Evolutionary conservation across 2,329 filamentous ascomycete species (phyloP).

Genomic region (Sphaerulina populicola): DNA sequence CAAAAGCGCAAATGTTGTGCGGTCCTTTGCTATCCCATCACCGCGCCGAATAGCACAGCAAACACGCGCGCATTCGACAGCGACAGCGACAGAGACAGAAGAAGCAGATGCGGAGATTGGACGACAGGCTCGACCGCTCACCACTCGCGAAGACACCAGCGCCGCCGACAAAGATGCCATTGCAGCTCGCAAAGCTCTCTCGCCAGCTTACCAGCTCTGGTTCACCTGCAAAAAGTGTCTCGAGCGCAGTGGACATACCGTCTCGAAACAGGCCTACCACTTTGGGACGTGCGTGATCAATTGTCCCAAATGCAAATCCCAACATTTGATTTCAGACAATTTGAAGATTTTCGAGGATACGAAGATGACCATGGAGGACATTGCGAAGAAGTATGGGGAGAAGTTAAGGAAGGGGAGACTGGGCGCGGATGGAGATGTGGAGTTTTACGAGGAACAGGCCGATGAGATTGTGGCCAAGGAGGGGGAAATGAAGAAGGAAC

Average conservation of each 20-base stretch:
- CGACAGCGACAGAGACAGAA: slow-evolving; percentile 5
- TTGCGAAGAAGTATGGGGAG: slow-evolving; percentile 67
- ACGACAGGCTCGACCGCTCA: slow-evolving; percentile 21
- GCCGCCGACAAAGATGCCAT: slow-evolving; percentile 26
- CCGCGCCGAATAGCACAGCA: slow-evolving; percentile 9
- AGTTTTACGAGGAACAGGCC: slow-evolving; percentile 75
- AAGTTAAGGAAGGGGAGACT: slow-evolving; percentile 63
- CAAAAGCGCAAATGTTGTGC: slow-evolving; percentile 12
- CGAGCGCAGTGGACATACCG: slow-evolving; percentile 67
- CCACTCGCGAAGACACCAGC: slow-evolving; percentile 23
- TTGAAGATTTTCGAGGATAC: slow-evolving; percentile 70
- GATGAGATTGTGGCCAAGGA: slow-evolving; percentile 9
- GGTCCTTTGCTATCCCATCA: slow-evolving; percentile 9
- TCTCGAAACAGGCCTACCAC: slow-evolving; percentile 95
- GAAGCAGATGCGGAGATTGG: neutral
- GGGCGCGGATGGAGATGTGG: slow-evolving; percentile 72
- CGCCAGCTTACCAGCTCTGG: slow-evolving; percentile 72
- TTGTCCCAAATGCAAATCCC: slow-evolving; percentile 75
- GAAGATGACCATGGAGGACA: slow-evolving; percentile 63
- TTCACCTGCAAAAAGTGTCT: slow-evolving; percentile 83
- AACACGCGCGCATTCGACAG: slow-evolving; percentile 11
- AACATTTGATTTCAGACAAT: slow-evolving; percentile 89
- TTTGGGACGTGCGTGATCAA: slow-evolving; percentile 79
- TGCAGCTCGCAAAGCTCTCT: slow-evolving; percentile 38
- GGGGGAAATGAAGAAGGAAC: neutral